phyloP scores from a whole-genome alignment of 2,329 filamentous ascomycete genomes.

The Gnomoniopsis smithogilvyi region DNA sequence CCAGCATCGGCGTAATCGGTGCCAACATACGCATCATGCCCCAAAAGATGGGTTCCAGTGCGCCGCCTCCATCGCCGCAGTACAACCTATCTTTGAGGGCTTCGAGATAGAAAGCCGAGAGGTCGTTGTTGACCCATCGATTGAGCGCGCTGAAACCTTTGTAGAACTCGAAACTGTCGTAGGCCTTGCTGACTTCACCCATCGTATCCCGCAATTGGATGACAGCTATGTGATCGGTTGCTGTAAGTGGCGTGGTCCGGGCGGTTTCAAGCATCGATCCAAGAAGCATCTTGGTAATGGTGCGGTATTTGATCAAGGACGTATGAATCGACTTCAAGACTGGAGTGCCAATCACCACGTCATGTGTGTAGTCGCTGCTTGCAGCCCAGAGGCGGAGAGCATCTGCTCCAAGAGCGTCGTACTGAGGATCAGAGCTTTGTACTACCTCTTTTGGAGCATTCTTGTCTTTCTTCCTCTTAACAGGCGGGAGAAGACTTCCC shows the following conservation, averaged over 20 bases:
- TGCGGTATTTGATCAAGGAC: constrained; percentile 79
- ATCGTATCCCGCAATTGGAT: constrained; percentile 68
- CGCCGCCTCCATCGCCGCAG: constrained; percentile 68
- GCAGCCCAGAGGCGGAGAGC: constrained; percentile 88
- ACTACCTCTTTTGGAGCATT: constrained; percentile 37
- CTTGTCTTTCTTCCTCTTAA: constrained; percentile 59
- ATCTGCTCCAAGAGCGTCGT: constrained; percentile 79
- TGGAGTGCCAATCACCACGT: constrained; percentile 76
- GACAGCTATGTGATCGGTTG: constrained; percentile 72
- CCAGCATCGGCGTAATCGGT: constrained; percentile 76
- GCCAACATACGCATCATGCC: constrained; percentile 75
- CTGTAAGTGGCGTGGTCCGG: constrained; percentile 48
- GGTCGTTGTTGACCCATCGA: constrained; percentile 74
- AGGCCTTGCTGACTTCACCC: constrained; percentile 61
- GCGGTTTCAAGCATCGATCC: constrained; percentile 64
- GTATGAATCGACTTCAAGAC: constrained; percentile 75
- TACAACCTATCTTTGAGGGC: constrained; percentile 89
- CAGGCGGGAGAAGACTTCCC: constrained; percentile 70
- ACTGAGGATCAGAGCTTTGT: constrained; percentile 28
- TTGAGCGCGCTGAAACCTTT: constrained; percentile 71
- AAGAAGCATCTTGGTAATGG: constrained; percentile 86
- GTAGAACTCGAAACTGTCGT: constrained; percentile 76
- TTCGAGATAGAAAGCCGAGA: constrained; percentile 94
- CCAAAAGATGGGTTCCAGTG: constrained; percentile 63
- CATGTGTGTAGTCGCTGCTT: constrained; percentile 85